These are phyloP conservation scores for Phyllosticta paracitricarpa DNA, from an alignment of 2,329 filamentous ascomycete genomes.

Conservation along the genomic window DNA sequence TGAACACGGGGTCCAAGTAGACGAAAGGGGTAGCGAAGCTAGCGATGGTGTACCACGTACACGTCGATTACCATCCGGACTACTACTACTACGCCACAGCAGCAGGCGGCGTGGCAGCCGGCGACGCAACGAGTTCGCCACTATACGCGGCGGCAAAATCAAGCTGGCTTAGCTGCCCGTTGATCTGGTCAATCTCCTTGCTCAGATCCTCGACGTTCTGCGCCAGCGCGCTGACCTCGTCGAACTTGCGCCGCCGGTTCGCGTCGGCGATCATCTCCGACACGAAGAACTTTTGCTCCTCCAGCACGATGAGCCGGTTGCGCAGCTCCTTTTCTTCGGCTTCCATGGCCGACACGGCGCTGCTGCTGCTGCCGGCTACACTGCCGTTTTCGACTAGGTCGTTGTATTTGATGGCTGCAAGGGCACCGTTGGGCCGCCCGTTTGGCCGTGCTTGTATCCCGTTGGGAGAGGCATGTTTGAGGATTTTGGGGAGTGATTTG, in stretches of 20 bases:
- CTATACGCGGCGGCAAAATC: conserved; percentile 50
- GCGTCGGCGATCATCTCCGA: conserved; percentile 74
- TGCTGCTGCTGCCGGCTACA: conserved; percentile 42
- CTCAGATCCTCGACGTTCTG: conserved; percentile 76
- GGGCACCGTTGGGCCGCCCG: conserved; percentile 26
- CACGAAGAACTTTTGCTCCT: conserved; percentile 87
- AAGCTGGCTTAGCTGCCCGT: conserved; percentile 53
- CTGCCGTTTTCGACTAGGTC: conserved; percentile 43
- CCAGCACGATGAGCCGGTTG: conserved; percentile 71
- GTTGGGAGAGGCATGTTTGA: conserved; percentile 46
- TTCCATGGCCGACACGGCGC: conserved; percentile 58
- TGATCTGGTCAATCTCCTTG: conserved; percentile 61
- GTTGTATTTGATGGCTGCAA: conserved; percentile 52
- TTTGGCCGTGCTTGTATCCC: conserved; percentile 23
- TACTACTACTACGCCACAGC: not conserved
- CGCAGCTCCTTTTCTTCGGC: conserved; percentile 73
- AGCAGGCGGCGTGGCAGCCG: not conserved
- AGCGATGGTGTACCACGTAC: not conserved
- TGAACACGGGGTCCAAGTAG: too few species aligned
- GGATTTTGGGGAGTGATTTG: conserved; percentile 41
- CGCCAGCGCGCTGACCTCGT: conserved; percentile 72
- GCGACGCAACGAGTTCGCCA: conserved; percentile 18
- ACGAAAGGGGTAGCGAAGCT: not conserved
- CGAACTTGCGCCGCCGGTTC: conserved; percentile 66
- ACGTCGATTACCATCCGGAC: not conserved